phyloP scores from a whole-genome alignment of 305 asterid genomes.

The Plantago coronopus region DNA sequence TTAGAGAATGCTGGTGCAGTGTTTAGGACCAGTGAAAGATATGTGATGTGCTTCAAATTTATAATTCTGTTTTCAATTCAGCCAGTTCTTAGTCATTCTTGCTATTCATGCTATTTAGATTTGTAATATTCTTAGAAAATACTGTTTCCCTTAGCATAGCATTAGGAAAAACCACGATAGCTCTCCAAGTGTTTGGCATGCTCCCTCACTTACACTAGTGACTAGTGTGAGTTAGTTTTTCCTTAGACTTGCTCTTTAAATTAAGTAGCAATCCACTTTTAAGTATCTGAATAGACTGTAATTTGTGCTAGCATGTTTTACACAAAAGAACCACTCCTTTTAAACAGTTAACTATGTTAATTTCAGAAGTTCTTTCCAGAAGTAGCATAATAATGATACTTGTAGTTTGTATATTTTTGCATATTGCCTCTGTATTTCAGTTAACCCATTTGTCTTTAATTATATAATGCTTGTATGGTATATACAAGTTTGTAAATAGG shows the following conservation, averaged over 20 bases:
- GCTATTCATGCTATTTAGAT: not conserved
- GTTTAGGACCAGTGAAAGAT: constrained; percentile 96
- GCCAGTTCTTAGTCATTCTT: constrained; percentile 9
- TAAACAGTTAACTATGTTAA: no score
- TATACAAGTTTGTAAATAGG: not conserved
- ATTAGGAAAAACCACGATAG: no score
- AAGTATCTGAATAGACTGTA: no score
- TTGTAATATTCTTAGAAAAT: no score
- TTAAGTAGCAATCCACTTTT: no score
- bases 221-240: no score
- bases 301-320: no score
- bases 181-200: no score
- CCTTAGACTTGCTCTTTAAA: no score
- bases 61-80: constrained; percentile 2
- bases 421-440: not conserved
- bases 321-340: no score
- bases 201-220: no score
- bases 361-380: not conserved
- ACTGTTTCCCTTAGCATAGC: no score
- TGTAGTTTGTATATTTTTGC: not conserved
- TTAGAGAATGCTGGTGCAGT: constrained; percentile 97
- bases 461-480: not conserved
- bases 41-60: constrained; percentile 18
- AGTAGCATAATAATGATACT: not conserved
- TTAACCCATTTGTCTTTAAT: not conserved